Base-by-base conservation (phyloP, 169 alveolate species). In the Blepharisma undulans region DNA sequence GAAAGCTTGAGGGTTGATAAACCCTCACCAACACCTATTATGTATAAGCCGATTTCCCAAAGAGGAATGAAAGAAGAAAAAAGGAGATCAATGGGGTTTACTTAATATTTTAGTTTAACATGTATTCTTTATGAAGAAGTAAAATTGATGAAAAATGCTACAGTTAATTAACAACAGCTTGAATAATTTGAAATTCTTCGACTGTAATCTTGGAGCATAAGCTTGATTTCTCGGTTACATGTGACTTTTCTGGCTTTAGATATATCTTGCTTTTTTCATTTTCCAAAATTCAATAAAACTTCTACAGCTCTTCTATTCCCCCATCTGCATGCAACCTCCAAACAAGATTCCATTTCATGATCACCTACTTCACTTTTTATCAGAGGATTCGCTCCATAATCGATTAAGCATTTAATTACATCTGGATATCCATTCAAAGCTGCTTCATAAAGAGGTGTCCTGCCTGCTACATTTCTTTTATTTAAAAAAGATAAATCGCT, bases 281-380 rank as follows among this genome's bases (percentile, higher is more conserved):
- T 48, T 5, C 66, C 66, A 48, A 48, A 48, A 48, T 72, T 5
- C 80, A 92, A 21, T 16, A 92, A 91, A 78, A 19, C 77, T 71
- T 78, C 91, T n/a, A 84, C 84, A 27, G 82, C 34, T 10, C 25
- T 72, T n/a, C 22, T 16, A 86, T 92, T 71, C 36, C 72, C 76
- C 95, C 95, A 92, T n/a, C 95, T 81, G 5, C 90, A 91, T 22
- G 92, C 78, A 19, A 89, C 95, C 79, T 92, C 78, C 25, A 92
- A 61, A 7, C 88, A 19, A 16, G 88, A 29, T 59, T 92, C 95
- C 86, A 78, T 72, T 29, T 92, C 93, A 21, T n/a, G 18, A 19
- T 72, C 86, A 4, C 80, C 80, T 21, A 60, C 77, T 6, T 85
- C 34, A 25, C 88, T 32, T 34, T 30, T 10, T n/a, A 89, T 60